A percentile compares a stretch with the other conserved stretches of the same genome.
phyloP scores from a whole-genome alignment of 345 rosid species.

The Angophora floribunda region DNA sequence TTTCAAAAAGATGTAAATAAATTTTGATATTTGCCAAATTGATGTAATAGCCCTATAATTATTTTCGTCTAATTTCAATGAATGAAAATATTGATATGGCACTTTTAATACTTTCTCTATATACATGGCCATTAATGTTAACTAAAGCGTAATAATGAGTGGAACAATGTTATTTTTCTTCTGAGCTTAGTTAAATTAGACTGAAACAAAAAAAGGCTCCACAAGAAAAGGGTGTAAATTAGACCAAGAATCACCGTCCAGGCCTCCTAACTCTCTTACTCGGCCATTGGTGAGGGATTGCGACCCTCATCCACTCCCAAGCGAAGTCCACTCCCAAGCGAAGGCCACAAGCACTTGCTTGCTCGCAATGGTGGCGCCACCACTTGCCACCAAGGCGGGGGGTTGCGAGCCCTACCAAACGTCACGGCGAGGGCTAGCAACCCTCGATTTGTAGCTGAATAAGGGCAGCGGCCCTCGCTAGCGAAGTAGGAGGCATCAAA shows the following conservation, averaged over 20 bases:
- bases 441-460: not conserved
- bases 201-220: not conserved
- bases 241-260: too few species aligned
- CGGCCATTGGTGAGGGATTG: fast-evolving
- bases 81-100: not conserved
- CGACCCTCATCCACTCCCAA: not conserved
- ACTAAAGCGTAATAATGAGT: not conserved
- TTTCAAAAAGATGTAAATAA: not conserved
- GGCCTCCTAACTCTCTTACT: not conserved
- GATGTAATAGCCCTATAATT: fast-evolving
- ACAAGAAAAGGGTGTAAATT: fast-evolving
- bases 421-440: not conserved
- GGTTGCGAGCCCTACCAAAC: fast-evolving
- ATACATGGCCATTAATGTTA: not conserved
- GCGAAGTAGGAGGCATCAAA: not conserved
- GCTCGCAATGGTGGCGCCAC: not conserved
- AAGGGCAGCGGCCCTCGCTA: not conserved
- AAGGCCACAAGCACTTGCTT: not conserved
- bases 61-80: too few species aligned
- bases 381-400: not conserved
- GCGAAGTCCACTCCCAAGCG: not conserved
- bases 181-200: not conserved
- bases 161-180: not conserved
- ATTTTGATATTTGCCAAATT: not conserved
- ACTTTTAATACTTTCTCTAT: not conserved